Percentiles rank a stretch among this genome's conserved stretches.
phyloP scores from a whole-genome alignment of 192 early-diverging fungal species.

The Podila verticillata region DNA sequence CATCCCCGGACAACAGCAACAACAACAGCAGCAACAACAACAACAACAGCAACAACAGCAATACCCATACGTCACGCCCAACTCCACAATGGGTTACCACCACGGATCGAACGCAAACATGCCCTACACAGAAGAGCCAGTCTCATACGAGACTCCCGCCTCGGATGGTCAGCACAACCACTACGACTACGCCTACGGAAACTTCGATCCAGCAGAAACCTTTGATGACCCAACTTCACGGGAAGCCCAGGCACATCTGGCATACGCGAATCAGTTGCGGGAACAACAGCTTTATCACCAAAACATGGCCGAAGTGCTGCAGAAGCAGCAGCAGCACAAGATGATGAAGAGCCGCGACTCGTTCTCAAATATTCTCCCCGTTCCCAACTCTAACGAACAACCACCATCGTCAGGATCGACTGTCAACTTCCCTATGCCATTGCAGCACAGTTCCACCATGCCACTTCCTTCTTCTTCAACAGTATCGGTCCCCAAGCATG shows the following conservation, averaged over 20 bases:
- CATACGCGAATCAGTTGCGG: slow-evolving; percentile 37
- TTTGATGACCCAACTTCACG: slow-evolving; percentile 40
- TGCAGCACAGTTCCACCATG: slow-evolving; percentile 9
- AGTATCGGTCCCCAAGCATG: background rate
- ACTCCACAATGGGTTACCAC: background rate
- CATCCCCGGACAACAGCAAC: background rate
- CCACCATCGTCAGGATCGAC: slow-evolving; percentile 39
- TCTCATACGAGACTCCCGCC: slow-evolving; percentile 6
- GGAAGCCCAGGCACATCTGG: slow-evolving; percentile 40
- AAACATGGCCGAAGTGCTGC: slow-evolving; percentile 40
- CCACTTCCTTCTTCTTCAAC: background rate
- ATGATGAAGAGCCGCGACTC: background rate
- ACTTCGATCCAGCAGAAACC: slow-evolving; percentile 25
- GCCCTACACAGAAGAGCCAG: slow-evolving; percentile 21
- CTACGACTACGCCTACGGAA: slow-evolving; percentile 12
- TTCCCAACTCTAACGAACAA: no score
- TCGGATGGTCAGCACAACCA: background rate
- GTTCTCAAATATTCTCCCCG: no score
- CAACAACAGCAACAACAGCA: slow-evolving; percentile 11
- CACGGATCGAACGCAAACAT: background rate
- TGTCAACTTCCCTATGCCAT: slow-evolving; percentile 18
- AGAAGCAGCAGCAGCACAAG: slow-evolving; percentile 34
- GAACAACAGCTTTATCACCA: slow-evolving; percentile 48
- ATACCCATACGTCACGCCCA: slow-evolving; percentile 10
- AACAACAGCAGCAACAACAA: slow-evolving; percentile 12